These are phyloP conservation scores for Clarireedia monteithiana DNA, from an alignment of 2,329 filamentous ascomycete species.

Conservation along the genomic window DNA sequence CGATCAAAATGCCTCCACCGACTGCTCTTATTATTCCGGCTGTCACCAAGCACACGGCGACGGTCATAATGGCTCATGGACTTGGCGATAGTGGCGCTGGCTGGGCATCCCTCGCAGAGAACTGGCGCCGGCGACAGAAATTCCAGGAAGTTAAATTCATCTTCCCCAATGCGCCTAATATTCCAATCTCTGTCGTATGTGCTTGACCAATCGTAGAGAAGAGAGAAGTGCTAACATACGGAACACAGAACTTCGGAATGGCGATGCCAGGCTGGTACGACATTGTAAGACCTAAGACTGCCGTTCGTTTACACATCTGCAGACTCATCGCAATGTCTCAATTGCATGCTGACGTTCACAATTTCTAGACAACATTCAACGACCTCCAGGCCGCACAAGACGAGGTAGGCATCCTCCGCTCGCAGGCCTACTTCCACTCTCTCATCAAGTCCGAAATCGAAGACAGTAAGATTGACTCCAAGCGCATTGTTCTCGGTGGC, in stretches of 20 bases:
- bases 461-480: constrained; percentile 68
- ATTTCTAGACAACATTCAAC: constrained; percentile 34
- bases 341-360: not conserved
- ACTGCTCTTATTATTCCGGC: constrained; percentile 65
- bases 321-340: not conserved
- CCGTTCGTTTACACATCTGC: constrained; percentile 18
- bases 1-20: constrained; percentile 17
- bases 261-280: constrained; percentile 86
- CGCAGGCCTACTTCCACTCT: constrained; percentile 66
- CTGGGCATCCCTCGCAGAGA: constrained; percentile 77
- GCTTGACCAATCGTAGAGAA: not conserved
- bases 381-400: constrained; percentile 48
- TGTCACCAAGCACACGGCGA: constrained; percentile 78
- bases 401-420: constrained; percentile 65
- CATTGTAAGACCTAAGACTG: constrained; percentile 45
- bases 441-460: constrained; percentile 72
- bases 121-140: constrained; percentile 71
- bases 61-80: constrained; percentile 90
- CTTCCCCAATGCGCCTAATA: constrained; percentile 80
- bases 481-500: constrained; percentile 78
- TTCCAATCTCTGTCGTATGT: constrained; percentile 72
- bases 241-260: constrained; percentile 60
- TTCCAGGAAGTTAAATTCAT: constrained; percentile 91
- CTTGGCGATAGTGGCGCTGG: constrained; percentile 76
- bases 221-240: constrained; percentile 7